Conservation (phyloP, 139 green algal genomes). For the Ostreobium quekettii region DNA sequence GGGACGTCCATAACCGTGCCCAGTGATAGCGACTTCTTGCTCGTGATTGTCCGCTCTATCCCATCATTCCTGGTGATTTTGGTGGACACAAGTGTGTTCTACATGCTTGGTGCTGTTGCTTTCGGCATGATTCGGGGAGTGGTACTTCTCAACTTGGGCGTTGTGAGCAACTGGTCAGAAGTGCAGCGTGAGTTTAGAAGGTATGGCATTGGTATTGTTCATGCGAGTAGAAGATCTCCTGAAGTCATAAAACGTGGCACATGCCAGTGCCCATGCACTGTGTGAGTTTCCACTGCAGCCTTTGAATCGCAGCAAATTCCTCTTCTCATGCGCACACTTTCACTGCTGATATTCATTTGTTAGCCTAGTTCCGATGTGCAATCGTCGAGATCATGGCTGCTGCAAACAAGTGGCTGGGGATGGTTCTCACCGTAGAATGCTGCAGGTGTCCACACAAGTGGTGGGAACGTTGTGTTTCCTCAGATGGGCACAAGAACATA, state of each 20-base stretch:
- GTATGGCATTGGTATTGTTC: too few relatives aligned
- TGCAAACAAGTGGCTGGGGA: too few relatives aligned
- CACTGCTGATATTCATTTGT: too few relatives aligned
- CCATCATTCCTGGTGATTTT: slow-evolving; percentile 22
- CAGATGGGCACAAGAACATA: slow-evolving; percentile 10
- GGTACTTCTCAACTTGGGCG: slow-evolving; percentile 17
- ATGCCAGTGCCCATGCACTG: too few relatives aligned
- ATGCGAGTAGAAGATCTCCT: too few relatives aligned
- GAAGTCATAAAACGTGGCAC: too few relatives aligned
- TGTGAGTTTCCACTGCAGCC: too few relatives aligned
- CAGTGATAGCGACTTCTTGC: slow-evolving; percentile 17
- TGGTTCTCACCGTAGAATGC: too few relatives aligned
- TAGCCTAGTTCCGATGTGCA: too few relatives aligned
- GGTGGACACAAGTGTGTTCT: slow-evolving; percentile 22
- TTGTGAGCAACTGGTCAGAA: slow-evolving; percentile 20
- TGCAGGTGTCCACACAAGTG: slow-evolving; percentile 6
- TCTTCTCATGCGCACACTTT: too few relatives aligned
- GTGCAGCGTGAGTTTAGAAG: slow-evolving; percentile 21
- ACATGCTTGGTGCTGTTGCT: slow-evolving; percentile 19
- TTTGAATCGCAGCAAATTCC: too few relatives aligned
- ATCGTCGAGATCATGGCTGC: too few relatives aligned
- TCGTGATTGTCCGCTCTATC: slow-evolving; percentile 12
- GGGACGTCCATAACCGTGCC: slow-evolving; percentile 1
- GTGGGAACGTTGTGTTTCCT: slow-evolving; percentile 12
- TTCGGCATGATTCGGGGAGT: slow-evolving; percentile 20